Evolutionary conservation across 2,329 filamentous ascomycete species (phyloP).

Genomic region (Cytospora piceicola): DNA sequence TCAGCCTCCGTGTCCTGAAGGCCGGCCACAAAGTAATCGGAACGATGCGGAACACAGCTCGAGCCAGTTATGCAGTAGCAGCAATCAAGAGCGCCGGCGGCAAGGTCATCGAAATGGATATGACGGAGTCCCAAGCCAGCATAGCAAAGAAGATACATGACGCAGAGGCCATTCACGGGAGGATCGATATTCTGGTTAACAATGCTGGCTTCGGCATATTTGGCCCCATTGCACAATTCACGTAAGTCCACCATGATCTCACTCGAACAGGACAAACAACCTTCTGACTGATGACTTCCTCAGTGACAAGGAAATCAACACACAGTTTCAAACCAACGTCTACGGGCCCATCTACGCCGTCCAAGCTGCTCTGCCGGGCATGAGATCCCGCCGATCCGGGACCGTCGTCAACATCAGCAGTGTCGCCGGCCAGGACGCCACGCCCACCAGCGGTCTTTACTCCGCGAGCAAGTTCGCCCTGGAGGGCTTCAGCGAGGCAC

Average conservation of each 20-base stretch:
- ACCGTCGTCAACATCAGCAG: slow-evolving; percentile 39
- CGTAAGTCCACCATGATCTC: slow-evolving; percentile 1
- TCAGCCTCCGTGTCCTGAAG: slow-evolving; percentile 38
- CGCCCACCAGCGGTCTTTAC: slow-evolving; percentile 34
- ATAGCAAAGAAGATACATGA: slow-evolving; percentile 36
- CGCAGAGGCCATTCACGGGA: slow-evolving; percentile 30
- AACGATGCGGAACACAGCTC: slow-evolving; percentile 38
- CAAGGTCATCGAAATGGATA: slow-evolving; percentile 38
- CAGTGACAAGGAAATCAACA: slow-evolving; percentile 36
- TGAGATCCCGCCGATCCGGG: slow-evolving; percentile 36
- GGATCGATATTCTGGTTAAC: slow-evolving; percentile 39
- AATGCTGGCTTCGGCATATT: slow-evolving; percentile 35
- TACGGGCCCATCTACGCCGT: slow-evolving; percentile 38
- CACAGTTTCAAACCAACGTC: slow-evolving; percentile 38
- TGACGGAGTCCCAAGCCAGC: slow-evolving; percentile 37
- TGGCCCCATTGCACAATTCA: slow-evolving; percentile 14
- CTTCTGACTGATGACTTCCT: not conserved
- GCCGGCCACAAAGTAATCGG: slow-evolving; percentile 41
- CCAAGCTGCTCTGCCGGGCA: slow-evolving; percentile 37
- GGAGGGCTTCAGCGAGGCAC: slow-evolving; percentile 44
- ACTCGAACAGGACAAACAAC: not conserved
- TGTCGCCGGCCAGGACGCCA: slow-evolving; percentile 35
- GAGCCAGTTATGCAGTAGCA: slow-evolving; percentile 33
- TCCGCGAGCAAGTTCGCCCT: slow-evolving; percentile 45
- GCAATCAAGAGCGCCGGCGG: slow-evolving; percentile 38